phyloP scores from a whole-genome alignment of 768 basidiomycete genomes.

The Stropharia rugosoannulata region DNA sequence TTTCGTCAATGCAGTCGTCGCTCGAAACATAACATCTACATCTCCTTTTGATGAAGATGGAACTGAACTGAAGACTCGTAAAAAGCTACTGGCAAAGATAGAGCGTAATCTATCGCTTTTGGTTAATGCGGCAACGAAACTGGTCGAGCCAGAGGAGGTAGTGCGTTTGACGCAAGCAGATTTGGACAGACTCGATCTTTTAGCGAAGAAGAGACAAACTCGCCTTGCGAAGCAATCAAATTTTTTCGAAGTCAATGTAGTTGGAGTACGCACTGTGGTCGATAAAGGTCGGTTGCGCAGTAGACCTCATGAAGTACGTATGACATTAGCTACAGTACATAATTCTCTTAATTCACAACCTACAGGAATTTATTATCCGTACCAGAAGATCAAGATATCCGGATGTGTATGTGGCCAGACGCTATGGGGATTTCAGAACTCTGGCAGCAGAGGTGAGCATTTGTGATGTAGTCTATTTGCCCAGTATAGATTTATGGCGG shows the following conservation, averaged over 20 bases:
- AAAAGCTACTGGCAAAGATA: constrained; percentile 70
- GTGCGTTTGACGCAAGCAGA: constrained; percentile 87
- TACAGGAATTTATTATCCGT: constrained; percentile 91
- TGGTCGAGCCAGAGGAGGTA: constrained; percentile 84
- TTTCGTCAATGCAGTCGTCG: constrained; percentile 79
- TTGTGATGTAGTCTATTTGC: not conserved
- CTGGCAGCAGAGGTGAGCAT: constrained; percentile 74
- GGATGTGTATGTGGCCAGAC: constrained; percentile 86
- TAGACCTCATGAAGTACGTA: constrained; percentile 83
- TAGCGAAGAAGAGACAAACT: constrained; percentile 64
- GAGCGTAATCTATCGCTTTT: constrained; percentile 87
- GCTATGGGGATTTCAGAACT: constrained; percentile 94
- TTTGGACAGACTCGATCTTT: constrained; percentile 70
- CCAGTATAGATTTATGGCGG: constrained; percentile 10
- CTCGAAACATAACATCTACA: constrained; percentile 71
- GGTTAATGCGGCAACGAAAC: constrained; percentile 77
- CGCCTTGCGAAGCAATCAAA: constrained; percentile 45
- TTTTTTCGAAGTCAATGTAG: constrained; percentile 87
- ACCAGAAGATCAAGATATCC: constrained; percentile 70
- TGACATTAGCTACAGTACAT: constrained; percentile 19
- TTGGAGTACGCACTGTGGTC: constrained; percentile 79
- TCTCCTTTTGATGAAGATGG: constrained; percentile 56
- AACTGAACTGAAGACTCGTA: constrained; percentile 56
- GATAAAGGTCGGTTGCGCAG: constrained; percentile 87
- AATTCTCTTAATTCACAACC: constrained; percentile 7